Percentiles rank a stretch among this genome's conserved stretches.
phyloP scores from a whole-genome alignment of 169 alveolate species.

The Ichthyophthirius multifiliis region DNA sequence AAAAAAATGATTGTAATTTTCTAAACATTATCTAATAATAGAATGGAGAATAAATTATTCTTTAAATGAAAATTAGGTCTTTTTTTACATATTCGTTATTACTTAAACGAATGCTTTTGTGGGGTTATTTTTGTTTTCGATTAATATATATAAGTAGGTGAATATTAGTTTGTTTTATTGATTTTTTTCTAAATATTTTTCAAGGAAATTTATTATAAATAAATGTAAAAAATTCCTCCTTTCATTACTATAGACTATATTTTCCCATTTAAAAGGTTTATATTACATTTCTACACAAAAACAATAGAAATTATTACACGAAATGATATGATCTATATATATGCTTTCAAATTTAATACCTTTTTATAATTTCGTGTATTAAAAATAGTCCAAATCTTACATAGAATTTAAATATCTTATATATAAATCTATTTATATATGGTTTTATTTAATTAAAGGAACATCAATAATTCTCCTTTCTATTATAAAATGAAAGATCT shows the following conservation, averaged over 20 bases:
- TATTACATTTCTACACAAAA: background rate
- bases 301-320: background rate
- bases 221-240: background rate
- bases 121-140: background rate
- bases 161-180: background rate
- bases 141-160: background rate
- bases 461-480: background rate
- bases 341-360: background rate
- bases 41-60: background rate
- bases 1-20: background rate
- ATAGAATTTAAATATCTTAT: background rate
- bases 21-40: background rate
- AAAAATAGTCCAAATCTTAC: background rate
- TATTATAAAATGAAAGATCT: background rate
- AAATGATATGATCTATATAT: background rate
- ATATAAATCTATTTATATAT: background rate
- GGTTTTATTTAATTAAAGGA: background rate
- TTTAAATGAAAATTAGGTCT: background rate
- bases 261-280: conserved; percentile 1
- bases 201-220: background rate
- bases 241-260: background rate
- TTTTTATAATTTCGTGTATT: background rate
- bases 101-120: background rate
- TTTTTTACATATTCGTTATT: background rate
- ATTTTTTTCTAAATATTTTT: background rate